Conservation (phyloP, 2,329 filamentous ascomycete species). For the Aspergillus persii region DNA sequence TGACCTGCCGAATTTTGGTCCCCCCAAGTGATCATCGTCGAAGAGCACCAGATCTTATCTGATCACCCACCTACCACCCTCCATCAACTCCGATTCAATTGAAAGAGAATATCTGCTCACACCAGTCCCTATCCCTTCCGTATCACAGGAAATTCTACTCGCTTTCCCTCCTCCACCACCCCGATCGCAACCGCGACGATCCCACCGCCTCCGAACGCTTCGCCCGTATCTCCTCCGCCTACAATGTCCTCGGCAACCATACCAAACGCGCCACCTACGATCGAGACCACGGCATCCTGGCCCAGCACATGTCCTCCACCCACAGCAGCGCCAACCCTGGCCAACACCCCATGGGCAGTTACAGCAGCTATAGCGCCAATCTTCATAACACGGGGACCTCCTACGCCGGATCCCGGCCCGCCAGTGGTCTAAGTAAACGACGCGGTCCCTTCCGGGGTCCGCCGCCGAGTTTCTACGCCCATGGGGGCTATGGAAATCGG, state of each 20-base stretch:
- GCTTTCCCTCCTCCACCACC: constrained; percentile 89
- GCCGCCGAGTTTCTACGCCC: constrained; percentile 83
- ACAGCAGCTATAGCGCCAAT: constrained; percentile 48
- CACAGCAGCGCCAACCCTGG: constrained; percentile 30
- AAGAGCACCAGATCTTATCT: neutral
- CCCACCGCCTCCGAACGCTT: constrained; percentile 72
- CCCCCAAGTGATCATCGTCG: neutral
- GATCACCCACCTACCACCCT: neutral
- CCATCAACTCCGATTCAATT: neutral
- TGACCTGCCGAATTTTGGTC: neutral
- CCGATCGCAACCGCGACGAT: constrained; percentile 81
- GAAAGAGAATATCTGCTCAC: too few relatives aligned
- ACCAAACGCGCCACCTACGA: constrained; percentile 80
- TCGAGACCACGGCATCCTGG: constrained; percentile 49
- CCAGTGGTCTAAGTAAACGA: constrained; percentile 76
- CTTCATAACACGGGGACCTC: constrained; percentile 34
- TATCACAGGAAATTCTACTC: constrained; percentile 68
- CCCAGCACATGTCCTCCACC: constrained; percentile 25
- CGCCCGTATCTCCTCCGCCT: constrained; percentile 80
- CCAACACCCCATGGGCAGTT: constrained; percentile 51
- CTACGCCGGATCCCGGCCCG: constrained; percentile 62
- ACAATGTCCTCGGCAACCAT: constrained; percentile 69
- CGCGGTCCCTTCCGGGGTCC: constrained; percentile 77
- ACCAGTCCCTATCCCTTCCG: too few relatives aligned
- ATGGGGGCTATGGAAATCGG: constrained; percentile 69